Evolutionary conservation across 2,329 filamentous ascomycete genomes (phyloP), one percentile per base, ranked within the genome.

Genomic region (Emergomyces orientalis): DNA sequence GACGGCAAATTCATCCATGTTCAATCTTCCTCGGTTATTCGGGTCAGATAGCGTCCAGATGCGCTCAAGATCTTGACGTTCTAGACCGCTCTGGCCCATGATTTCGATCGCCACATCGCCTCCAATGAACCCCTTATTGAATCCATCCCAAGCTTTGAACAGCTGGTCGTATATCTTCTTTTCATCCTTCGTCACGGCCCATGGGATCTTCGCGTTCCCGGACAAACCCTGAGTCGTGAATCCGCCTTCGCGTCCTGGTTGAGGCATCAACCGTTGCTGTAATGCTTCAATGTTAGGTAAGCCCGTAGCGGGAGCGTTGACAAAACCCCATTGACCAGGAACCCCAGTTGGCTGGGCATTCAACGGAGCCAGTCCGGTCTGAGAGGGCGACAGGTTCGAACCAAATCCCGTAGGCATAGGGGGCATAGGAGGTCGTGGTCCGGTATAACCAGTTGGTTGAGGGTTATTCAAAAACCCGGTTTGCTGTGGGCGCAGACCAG

Each of bases 111-210:
- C 93, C 69, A 94, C 91, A 69, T 90, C 89, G 60, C 94, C 94
- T 56, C 87, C 89, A 72, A 99, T 95, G 71, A 88, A 96, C 0
- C 94, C 94, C 75, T 95, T 97, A 66, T 87, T 85, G 66, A 99
- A 85, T 2, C 94, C 94, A 77, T 99, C 94, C 94, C 94, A 99
- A 5, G 92, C 92, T 67, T 87, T 89, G 81, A 99, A 99, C 41
- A 97, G 85, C 64, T 91, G 85, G 75, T 99, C 94, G 69, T 99
- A 99, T 66, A 95, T 88, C 65, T 89, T 93, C 81, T 99, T 99
- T 76, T 99, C 94, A 66, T 97, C 92, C 75, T 99, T 99, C 4
- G 94, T 99, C 64, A 99, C 94, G 19, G 94, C 92, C 94, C 94
- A 99, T 0, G 94, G 94, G 71, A 99, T 93, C 8, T 91, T 93